Base-by-base conservation (phyloP, 345 rosid genomes). In the Cardamine occulta region DNA sequence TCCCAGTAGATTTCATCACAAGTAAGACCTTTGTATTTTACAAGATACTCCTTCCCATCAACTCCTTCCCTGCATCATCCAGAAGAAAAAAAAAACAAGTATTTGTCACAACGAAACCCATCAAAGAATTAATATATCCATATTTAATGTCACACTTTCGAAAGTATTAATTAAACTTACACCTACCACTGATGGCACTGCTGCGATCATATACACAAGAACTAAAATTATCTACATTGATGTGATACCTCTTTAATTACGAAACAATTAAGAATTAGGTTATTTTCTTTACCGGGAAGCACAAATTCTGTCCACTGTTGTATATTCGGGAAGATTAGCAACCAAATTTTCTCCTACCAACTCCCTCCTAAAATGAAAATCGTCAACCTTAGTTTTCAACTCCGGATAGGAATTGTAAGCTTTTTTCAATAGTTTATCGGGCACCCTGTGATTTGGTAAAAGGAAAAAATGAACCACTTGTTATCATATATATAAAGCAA, bases 1-100 rank as follows among this genome's bases (percentile, higher is more conserved):
- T 95, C 99, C 98, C 97, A 95, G 61, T 90, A 89, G 51, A 88
- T 87, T 81, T 95, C 96, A 63, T 83, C 94, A 73, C 88, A 90
- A 12, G 85, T 2, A 77, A 89, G 97, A 68, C 83, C 94, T 80
- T 95, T 89, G 80, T 82, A 89, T 82, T 93, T 92, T 52, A 95
- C 97, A 61, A 90, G 71, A 80, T 92, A 95, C 85, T 84, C 87
- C 70, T 80, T 86, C 18, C 55, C 84, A 37, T 79, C 90, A 13
- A 73, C 87, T 66, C 87, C 23, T 42, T 11, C 74, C n/a, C 79
- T 68, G 31, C 13, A 68, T 21, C 73, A 45, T 65, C 63, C 63
- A 74, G 5, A 1, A 54, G 10, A 26, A 21, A 56, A 13, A 3
- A 21, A 21, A 52, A 23, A 18, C 19, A 59, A 51, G 13, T 1